Evolutionary conservation across 495 filamentous ascomycete genomes (phyloP), one percentile per base, ranked within the genome.

Genomic region (Neurospora sp.): DNA sequence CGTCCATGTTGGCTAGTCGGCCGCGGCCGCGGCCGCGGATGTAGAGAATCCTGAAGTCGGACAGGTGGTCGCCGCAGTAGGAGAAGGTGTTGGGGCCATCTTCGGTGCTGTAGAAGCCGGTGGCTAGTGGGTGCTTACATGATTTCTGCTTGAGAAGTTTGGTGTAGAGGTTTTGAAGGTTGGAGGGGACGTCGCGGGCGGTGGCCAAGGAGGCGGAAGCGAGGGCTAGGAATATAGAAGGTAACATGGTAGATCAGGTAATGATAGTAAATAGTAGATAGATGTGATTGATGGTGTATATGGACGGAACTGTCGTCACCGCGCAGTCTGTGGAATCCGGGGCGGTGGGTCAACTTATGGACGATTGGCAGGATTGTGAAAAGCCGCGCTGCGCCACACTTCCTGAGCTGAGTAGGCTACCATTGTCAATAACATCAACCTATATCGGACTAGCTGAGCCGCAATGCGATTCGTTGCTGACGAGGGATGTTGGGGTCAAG

Each of bases 1-100:
- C 83, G 75, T 92, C 90, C 88, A 91, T 90, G 79, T 88, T 84
- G 44, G 82, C 78, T 6, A 84, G 77, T 0, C 78, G 72, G 37
- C 80, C 80, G 4, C 16, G 16, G 54, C 74, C 70, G 0, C 72
- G 74, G 27, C 54, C 54, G 54, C 54, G 27, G 62, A 84, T 70
- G 72, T 80, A 85, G 75, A 85, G 78, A 71, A 84, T 77, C 42
- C 75, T 74, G 16, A 70, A 72, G 27, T 77, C 72, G 8, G 74
- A 16, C 10, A 81, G 70, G 70, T 79, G 78, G 75, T 85, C 81
- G 35, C 80, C 81, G 73, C 82, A 85, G 79, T 84, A 84, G 40
- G 77, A 73, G 69, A 78, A 81, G 8, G 76, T 78, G 66, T 78
- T 75, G 12, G 78, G 72, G 3, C 77, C 76, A 20, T 76, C 71